A percentile compares a stretch with the other conserved stretches of the same genome.
Conservation (phyloP, 805 yeast genomes). For the Candida methanosorbosa region DNA sequence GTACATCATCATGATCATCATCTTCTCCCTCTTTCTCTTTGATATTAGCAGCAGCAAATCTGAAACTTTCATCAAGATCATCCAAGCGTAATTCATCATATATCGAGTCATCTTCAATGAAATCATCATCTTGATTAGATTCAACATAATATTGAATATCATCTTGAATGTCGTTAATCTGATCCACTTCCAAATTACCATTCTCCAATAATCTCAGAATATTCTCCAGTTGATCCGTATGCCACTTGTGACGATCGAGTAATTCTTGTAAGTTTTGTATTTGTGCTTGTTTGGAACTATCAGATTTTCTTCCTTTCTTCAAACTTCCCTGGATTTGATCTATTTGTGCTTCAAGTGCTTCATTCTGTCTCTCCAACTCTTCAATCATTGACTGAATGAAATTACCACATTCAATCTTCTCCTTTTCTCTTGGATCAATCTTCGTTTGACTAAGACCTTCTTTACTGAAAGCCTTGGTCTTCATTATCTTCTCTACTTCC, state of each 20-base stretch:
- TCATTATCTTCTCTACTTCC: constrained; percentile 86
- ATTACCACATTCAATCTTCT: constrained; percentile 61
- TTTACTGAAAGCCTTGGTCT: constrained; percentile 88
- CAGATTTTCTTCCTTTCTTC: constrained; percentile 45
- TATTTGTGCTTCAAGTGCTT: constrained; percentile 65
- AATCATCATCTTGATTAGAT: constrained; percentile 86
- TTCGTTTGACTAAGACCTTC: constrained; percentile 76
- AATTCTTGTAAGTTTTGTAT: constrained; percentile 54
- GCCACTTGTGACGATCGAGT: constrained; percentile 70
- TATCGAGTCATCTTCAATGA: constrained; percentile 86
- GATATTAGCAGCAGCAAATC: constrained; percentile 12
- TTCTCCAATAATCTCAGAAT: constrained; percentile 71
- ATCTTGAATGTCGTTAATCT: constrained; percentile 69
- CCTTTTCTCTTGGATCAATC: constrained; percentile 73
- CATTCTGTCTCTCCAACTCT: constrained; percentile 75
- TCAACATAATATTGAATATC: constrained; percentile 92
- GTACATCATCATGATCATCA: constrained; percentile 4
- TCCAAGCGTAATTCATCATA: constrained; percentile 79
- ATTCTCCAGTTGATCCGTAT: constrained; percentile 68
- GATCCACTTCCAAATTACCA: constrained; percentile 71
- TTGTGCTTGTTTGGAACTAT: constrained; percentile 43
- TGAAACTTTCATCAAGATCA: constrained; percentile 29
- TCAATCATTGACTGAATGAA: constrained; percentile 69
- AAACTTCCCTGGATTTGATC: constrained; percentile 42
- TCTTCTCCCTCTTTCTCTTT: constrained; percentile 10